Evolutionary conservation across 495 filamentous ascomycete genomes (phyloP).

Genomic region (Stereocaulon alpinum): DNA sequence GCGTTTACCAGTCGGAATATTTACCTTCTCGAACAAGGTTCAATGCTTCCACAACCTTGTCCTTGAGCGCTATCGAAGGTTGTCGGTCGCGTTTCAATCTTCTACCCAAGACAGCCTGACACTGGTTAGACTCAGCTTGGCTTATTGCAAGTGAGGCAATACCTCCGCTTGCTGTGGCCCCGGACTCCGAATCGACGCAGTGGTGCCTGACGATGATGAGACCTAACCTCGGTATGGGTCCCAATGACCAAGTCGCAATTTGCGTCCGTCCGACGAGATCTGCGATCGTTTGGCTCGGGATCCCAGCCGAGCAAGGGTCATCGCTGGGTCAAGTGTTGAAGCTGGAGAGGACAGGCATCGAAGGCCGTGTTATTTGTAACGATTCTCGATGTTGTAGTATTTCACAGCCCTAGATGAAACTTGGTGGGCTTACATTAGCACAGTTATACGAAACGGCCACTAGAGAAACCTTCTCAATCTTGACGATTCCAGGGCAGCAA

Average conservation of each 20-base stretch:
- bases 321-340: too few relatives aligned
- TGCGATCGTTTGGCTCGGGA: neutral
- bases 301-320: too few relatives aligned
- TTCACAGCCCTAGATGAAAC: too few relatives aligned
- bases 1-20: neutral
- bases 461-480: too few relatives aligned
- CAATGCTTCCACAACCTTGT: neutral
- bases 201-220: neutral
- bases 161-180: neutral
- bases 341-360: too few relatives aligned
- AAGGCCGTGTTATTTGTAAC: too few relatives aligned
- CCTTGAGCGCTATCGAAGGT: neutral
- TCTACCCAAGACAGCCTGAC: too few relatives aligned
- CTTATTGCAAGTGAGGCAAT: neutral
- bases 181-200: too few relatives aligned
- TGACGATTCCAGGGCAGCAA: too few relatives aligned
- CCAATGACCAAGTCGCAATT: neutral
- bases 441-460: too few relatives aligned
- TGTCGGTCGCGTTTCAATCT: neutral
- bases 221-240: neutral
- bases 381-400: too few relatives aligned
- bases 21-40: conserved; percentile 3
- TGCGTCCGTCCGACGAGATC: neutral
- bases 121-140: neutral
- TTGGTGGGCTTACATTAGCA: too few relatives aligned